phyloP scores from a whole-genome alignment of 441 rosid species.

The Rhodomyrtus psidioides region DNA sequence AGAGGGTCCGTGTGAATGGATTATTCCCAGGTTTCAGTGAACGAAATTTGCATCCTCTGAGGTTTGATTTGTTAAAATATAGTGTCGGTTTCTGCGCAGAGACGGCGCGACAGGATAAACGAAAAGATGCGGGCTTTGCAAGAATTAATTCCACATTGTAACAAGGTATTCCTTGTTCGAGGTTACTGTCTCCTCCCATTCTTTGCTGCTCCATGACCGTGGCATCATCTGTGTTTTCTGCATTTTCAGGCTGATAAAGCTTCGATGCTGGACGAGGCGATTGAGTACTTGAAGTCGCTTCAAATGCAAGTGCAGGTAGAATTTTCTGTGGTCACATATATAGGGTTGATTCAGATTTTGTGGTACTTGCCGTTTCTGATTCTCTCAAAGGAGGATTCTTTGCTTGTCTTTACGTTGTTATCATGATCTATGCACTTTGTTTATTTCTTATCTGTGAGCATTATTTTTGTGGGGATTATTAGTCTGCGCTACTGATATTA shows the following conservation, averaged over 20 bases:
- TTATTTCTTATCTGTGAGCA: not conserved
- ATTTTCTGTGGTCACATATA: not conserved
- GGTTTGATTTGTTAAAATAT: slow-evolving; percentile 1
- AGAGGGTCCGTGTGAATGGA: slow-evolving; percentile 47
- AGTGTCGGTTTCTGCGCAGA: slow-evolving; percentile 26
- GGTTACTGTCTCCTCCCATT: not conserved
- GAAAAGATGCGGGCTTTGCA: slow-evolving; percentile 82
- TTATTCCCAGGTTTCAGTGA: not conserved
- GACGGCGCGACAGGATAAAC: slow-evolving; percentile 79
- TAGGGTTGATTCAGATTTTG: not conserved
- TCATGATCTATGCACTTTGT: not conserved
- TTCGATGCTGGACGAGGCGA: slow-evolving; percentile 94
- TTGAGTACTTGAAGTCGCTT: slow-evolving; percentile 65
- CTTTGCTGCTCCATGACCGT: not conserved
- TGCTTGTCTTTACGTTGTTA: not conserved
- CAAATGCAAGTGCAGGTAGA: slow-evolving; percentile 76
- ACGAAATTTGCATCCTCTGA: not conserved
- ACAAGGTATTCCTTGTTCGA: slow-evolving; percentile 45
- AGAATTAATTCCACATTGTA: slow-evolving; percentile 84
- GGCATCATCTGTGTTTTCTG: not conserved
- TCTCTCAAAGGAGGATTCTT: not conserved
- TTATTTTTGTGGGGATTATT: not conserved
- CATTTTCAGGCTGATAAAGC: slow-evolving; percentile 73
- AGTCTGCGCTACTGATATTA: not conserved
- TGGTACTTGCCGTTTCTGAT: not conserved